Evolutionary conservation across 148 eudicot species (phyloP).

Genomic region (Rhododendron ferrugineum): DNA sequence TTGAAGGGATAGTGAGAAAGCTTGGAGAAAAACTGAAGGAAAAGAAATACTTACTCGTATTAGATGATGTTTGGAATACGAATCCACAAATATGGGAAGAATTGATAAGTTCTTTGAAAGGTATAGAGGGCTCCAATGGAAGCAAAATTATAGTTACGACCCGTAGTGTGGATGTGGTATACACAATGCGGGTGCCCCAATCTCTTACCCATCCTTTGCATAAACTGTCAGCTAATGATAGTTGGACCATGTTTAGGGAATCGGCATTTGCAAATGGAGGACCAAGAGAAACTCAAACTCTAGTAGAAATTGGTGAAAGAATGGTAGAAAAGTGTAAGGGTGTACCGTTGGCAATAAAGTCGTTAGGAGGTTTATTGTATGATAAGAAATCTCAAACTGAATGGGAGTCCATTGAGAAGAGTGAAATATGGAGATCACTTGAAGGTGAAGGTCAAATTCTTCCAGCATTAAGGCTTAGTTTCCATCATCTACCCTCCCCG

Average conservation of each 20-base stretch:
- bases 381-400: not conserved
- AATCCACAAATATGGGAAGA: not conserved
- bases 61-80: constrained; percentile 18
- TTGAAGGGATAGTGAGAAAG: not conserved
- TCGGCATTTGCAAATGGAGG: not conserved
- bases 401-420: not conserved
- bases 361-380: not conserved
- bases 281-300: not conserved
- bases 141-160: constrained; percentile 12
- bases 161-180: constrained; percentile 3
- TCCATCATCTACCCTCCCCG: not conserved
- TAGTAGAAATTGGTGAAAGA: not conserved
- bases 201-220: not conserved
- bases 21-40: not conserved
- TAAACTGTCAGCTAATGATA: constrained; percentile 1
- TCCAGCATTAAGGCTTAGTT: not conserved
- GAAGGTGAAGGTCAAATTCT: not conserved
- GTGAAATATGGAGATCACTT: not conserved
- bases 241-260: constrained; percentile 3
- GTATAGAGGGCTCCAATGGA: no score
- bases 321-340: constrained; percentile 1
- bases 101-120: no score
- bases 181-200: not conserved
- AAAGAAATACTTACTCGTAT: constrained; percentile 15
- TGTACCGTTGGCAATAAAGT: not conserved